Percentiles rank a stretch among this genome's conserved stretches.
Conservation (phyloP, 2,329 filamentous ascomycete species). For the Macrophomina phaseolina region DNA sequence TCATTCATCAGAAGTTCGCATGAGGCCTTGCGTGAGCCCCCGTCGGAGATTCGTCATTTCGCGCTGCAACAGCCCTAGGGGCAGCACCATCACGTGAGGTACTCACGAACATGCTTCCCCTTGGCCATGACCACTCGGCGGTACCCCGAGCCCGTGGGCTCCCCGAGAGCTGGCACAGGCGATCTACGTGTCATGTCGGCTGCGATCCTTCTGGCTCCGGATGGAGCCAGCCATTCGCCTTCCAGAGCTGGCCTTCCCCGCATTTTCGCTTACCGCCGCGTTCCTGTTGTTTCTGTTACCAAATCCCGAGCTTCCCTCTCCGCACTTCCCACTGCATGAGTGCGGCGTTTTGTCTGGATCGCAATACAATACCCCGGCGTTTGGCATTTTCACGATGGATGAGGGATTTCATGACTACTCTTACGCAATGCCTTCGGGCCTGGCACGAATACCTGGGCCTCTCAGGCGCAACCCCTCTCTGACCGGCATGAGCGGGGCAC, state of each 20-base stretch:
- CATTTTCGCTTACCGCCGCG: slow-evolving; percentile 28
- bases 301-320: slow-evolving; percentile 26
- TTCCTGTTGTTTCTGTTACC: slow-evolving; percentile 28
- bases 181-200: slow-evolving; percentile 27
- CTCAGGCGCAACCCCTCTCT: slow-evolving; percentile 8
- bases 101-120: neutral
- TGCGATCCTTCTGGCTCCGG: slow-evolving; percentile 17
- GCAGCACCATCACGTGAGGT: slow-evolving; percentile 16
- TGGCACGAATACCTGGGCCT: slow-evolving; percentile 16
- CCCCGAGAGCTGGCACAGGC: slow-evolving; percentile 1
- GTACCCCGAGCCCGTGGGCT: slow-evolving; percentile 4
- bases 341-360: slow-evolving; percentile 25
- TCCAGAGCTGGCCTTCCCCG: slow-evolving; percentile 24
- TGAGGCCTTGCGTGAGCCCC: slow-evolving; percentile 45
- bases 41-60: slow-evolving; percentile 22
- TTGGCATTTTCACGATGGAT: slow-evolving; percentile 20
- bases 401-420: slow-evolving; percentile 23
- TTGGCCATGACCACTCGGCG: slow-evolving; percentile 1
- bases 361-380: slow-evolving; percentile 28
- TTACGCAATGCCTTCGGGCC: slow-evolving; percentile 16
- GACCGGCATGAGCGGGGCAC: slow-evolving; percentile 7
- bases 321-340: slow-evolving; percentile 21
- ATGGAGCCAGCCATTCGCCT: slow-evolving; percentile 19
- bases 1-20: slow-evolving; percentile 97
- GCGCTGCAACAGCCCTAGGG: slow-evolving; percentile 7